Evolutionary conservation across 2,329 filamentous ascomycete genomes (phyloP).

Genomic region (Nigrograna mackinnonii): DNA sequence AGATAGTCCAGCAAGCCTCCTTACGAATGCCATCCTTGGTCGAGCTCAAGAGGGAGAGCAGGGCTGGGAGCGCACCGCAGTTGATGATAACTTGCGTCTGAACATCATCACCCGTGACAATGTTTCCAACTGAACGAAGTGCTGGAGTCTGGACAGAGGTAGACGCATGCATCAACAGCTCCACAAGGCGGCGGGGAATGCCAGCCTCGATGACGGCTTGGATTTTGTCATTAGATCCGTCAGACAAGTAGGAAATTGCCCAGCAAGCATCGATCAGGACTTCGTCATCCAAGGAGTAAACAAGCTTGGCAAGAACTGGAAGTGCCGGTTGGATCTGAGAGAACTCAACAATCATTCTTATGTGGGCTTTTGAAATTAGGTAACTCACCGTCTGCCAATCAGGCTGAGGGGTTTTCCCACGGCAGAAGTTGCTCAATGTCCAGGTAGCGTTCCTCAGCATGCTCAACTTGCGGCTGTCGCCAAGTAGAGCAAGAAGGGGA

Average conservation of each 20-base stretch:
- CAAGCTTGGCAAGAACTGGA: constrained; percentile 92
- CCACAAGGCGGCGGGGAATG: constrained; percentile 92
- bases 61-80: constrained; percentile 87
- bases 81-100: constrained; percentile 99
- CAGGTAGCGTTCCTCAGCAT: constrained; percentile 99
- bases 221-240: constrained; percentile 98
- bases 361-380: constrained; percentile 1
- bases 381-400: constrained; percentile 90
- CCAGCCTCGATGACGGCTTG: constrained; percentile 98
- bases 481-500: constrained; percentile 85
- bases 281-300: constrained; percentile 98
- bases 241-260: constrained; percentile 98
- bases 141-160: constrained; percentile 98
- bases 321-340: constrained; percentile 87
- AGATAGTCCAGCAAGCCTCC: constrained; percentile 99
- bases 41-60: constrained; percentile 92
- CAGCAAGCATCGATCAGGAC: constrained; percentile 99
- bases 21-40: constrained; percentile 99
- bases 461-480: constrained; percentile 97
- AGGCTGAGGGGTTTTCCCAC: constrained; percentile 97
- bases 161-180: constrained; percentile 96
- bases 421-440: constrained; percentile 99
- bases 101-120: constrained; percentile 97
- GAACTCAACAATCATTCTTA: constrained; percentile 11
- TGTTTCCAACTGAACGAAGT: constrained; percentile 96